Percentiles rank a stretch among this genome's conserved stretches.
These are phyloP conservation scores for Diaporthe australafricana DNA, from an alignment of 2,329 filamentous ascomycete genomes.

Conservation along the genomic window DNA sequence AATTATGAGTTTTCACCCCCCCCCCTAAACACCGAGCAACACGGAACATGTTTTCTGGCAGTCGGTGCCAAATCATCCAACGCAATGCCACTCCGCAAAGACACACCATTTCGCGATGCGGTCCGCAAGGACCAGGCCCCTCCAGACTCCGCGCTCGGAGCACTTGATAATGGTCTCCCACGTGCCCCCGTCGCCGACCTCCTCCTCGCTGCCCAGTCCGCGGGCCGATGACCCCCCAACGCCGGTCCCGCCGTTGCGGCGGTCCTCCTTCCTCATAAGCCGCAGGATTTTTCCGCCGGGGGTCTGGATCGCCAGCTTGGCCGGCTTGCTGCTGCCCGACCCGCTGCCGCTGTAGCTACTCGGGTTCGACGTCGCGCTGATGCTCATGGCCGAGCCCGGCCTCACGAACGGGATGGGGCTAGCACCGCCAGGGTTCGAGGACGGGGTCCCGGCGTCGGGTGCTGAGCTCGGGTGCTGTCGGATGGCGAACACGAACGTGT, in stretches of 20 bases:
- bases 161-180: constrained; percentile 96
- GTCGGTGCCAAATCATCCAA: constrained; percentile 34
- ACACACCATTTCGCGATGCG: constrained; percentile 89
- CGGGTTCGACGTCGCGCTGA: constrained; percentile 69
- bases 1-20: constrained; percentile 21
- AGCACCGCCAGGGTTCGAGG: constrained; percentile 59
- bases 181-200: constrained; percentile 75
- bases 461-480: constrained; percentile 85
- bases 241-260: constrained; percentile 63
- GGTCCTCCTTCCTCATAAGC: constrained; percentile 83
- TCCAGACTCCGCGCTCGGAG: constrained; percentile 83
- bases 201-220: constrained; percentile 57
- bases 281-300: constrained; percentile 94
- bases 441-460: constrained; percentile 51
- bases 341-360: constrained; percentile 63
- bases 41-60: not conserved
- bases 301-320: constrained; percentile 94
- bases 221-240: constrained; percentile 48
- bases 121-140: constrained; percentile 84
- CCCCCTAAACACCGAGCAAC: not conserved
- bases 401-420: constrained; percentile 72
- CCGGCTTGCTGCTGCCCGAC: constrained; percentile 80
- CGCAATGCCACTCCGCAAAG: constrained; percentile 87
- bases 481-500: constrained; percentile 97
- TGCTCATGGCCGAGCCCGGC: constrained; percentile 73